Base-by-base conservation (phyloP, 371 early-diverging fungal genomes). In the Syncephalis fuscata region DNA sequence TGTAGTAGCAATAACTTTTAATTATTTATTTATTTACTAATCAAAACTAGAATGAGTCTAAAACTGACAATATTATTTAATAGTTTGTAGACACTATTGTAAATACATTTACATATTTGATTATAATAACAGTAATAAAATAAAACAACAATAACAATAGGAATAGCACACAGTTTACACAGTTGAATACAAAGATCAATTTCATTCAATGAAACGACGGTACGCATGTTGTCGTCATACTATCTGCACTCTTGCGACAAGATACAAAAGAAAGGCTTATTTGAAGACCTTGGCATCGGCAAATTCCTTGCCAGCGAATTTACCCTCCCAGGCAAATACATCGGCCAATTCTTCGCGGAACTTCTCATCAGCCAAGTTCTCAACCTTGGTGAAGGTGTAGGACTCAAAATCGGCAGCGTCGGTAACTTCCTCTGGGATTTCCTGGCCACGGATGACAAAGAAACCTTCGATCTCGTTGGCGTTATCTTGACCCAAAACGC, bases 361-460 rank as follows among this genome's bases (percentile, higher is more conserved):
- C 62, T 58, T 32, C 32, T 32, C 32, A 11, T 32, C 32, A 11
- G 32, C 64, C 39, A 50, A 69, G 49, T 66, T 64, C 61, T 89
- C 80, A 49, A 78, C 80, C 71, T 82, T 82, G 57, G 64, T 70
- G 73, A 85, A 94, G 55, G 52, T 60, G 76, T 76, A 94, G 46
- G 85, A 86, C 36, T 78, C 84, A 65, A 62, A 92, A 69, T 92
- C 93, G 56, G 92, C 78, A 52, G 87, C 80, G 64, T 92, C 91
- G 42, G 56, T 64, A 62, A 94, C 70, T 63, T 87, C 89, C 58
- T 69, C 73, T 32, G 90, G 87, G 55, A 94, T 70, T 57, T 81
- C 88, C 55, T 78, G 71, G 39, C 92, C 95, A 62, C 92, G 83
- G 67, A 89, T 73, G 39, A 94, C 78, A 65, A 88, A 94, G 85